Conservation (phyloP, 202 grass and related monocot species). For the Dendrocalamus latiflorus region DNA sequence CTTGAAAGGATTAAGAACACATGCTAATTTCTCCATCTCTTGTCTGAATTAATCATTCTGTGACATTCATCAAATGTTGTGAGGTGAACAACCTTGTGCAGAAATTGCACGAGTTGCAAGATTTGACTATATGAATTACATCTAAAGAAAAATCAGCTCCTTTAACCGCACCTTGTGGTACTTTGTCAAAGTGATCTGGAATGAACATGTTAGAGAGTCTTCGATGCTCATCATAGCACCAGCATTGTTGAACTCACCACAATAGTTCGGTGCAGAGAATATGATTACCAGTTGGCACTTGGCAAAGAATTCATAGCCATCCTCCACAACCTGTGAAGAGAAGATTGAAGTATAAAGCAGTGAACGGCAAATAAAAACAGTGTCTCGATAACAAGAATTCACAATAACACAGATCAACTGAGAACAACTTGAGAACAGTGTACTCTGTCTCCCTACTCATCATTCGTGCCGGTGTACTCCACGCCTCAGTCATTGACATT, state of each 20-base stretch:
- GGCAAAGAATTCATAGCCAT: conserved; percentile 95
- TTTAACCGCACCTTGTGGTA: too few relatives aligned
- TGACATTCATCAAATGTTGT: too few relatives aligned
- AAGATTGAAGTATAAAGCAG: background rate
- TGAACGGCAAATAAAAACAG: conserved; percentile 8
- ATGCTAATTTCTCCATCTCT: too few relatives aligned
- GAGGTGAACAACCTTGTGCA: too few relatives aligned
- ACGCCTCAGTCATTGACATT: too few relatives aligned
- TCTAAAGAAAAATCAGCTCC: too few relatives aligned
- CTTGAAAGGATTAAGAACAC: too few relatives aligned
- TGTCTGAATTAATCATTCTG: too few relatives aligned
- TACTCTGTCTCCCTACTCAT: too few relatives aligned
- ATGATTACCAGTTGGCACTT: conserved; percentile 76
- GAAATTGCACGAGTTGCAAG: too few relatives aligned
- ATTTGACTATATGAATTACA: too few relatives aligned
- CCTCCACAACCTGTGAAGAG: conserved; percentile 74
- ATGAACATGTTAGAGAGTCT: conserved; percentile 73
- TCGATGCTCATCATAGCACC: conserved; percentile 96
- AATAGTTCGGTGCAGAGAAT: conserved; percentile 94
- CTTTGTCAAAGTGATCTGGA: conserved; percentile 47
- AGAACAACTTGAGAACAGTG: background rate
- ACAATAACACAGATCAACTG: background rate
- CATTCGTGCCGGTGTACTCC: too few relatives aligned
- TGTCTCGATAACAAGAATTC: background rate
- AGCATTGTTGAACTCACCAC: conserved; percentile 88